Percentiles rank a stretch among this genome's conserved stretches.
Conservation (phyloP, 2,329 filamentous ascomycete species). For the Cyclaneusma minus region DNA sequence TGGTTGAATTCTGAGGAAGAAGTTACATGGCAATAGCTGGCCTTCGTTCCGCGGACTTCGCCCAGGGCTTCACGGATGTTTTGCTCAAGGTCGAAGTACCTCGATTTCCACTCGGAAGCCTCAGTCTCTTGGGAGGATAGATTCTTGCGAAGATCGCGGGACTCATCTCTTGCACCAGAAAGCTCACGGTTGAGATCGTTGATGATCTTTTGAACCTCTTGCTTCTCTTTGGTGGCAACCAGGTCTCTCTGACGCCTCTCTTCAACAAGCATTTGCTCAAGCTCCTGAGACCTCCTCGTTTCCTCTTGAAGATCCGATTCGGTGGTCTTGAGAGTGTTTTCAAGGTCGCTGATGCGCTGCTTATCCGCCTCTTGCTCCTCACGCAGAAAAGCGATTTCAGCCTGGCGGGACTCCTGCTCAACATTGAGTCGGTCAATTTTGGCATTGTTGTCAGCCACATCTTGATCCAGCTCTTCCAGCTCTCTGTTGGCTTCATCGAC, state of each 20-base stretch:
- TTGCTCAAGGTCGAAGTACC: conserved; percentile 77
- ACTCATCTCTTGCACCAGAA: conserved; percentile 71
- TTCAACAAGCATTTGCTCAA: conserved; percentile 59
- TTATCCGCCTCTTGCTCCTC: conserved; percentile 97
- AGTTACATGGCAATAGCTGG: conserved; percentile 64
- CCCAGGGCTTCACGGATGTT: conserved; percentile 77
- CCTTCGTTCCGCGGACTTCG: conserved; percentile 73
- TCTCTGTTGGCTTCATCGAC: conserved; percentile 74
- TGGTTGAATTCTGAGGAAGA: conserved; percentile 2
- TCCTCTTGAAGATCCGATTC: conserved; percentile 73
- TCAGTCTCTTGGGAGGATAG: conserved; percentile 76
- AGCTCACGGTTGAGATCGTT: conserved; percentile 84
- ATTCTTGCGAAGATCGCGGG: conserved; percentile 65
- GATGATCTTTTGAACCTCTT: conserved; percentile 85
- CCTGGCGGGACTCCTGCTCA: conserved; percentile 82
- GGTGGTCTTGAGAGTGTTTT: conserved; percentile 65
- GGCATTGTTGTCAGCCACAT: conserved; percentile 68
- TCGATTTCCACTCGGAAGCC: conserved; percentile 79
- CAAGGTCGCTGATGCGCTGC: conserved; percentile 90
- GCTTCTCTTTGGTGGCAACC: conserved; percentile 76
- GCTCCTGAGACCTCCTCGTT: conserved; percentile 57
- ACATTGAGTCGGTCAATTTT: conserved; percentile 81
- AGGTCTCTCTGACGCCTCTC: conserved; percentile 80
- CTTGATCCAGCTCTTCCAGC: conserved; percentile 70
- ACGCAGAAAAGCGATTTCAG: conserved; percentile 84